Conservation (phyloP, 139 green algal genomes). For the Closterium sp. region DNA sequence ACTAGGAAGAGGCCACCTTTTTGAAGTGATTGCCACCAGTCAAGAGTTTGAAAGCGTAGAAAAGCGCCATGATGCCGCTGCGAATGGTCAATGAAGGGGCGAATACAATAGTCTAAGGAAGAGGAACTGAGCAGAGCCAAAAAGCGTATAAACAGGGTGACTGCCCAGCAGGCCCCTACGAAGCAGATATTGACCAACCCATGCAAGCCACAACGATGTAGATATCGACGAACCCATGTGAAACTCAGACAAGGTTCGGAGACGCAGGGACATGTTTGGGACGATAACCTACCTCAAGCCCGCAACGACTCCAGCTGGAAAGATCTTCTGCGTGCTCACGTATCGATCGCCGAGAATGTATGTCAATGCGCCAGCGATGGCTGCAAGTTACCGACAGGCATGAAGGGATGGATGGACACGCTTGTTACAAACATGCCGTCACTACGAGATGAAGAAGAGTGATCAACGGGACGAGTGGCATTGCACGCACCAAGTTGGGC, state of each 20-base stretch:
- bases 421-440: not conserved
- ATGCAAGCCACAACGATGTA: too few relatives aligned
- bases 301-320: not conserved
- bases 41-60: not conserved
- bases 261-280: too few relatives aligned
- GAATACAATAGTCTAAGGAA: too few relatives aligned
- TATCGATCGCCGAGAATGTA: not conserved
- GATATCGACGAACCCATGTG: too few relatives aligned
- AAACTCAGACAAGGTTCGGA: too few relatives aligned
- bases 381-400: not conserved
- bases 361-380: not conserved
- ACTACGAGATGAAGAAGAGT: not conserved
- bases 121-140: too few relatives aligned
- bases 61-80: not conserved
- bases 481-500: not conserved
- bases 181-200: too few relatives aligned
- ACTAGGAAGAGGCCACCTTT: not conserved
- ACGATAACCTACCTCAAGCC: not conserved
- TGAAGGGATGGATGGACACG: not conserved
- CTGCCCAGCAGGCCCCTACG: too few relatives aligned
- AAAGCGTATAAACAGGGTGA: too few relatives aligned
- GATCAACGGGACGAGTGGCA: not conserved
- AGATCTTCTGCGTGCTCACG: not conserved
- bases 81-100: not conserved
- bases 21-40: not conserved